These are phyloP conservation scores for Salix caprea DNA, from an alignment of 345 rosid genomes.

Conservation along the genomic window DNA sequence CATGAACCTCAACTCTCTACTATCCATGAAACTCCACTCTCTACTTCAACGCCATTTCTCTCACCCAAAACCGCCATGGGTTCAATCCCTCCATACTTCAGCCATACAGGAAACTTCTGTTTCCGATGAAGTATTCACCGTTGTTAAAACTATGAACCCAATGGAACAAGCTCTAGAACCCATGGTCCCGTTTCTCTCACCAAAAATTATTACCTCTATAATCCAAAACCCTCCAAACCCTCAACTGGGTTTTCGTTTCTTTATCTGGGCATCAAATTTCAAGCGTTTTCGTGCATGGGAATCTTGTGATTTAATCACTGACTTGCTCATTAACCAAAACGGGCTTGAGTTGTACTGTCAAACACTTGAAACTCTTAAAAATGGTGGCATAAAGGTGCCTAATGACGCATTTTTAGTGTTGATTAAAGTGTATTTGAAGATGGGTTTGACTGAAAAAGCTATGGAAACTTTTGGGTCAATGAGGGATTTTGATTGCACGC, in stretches of 20 bases:
- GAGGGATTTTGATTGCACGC: conserved; percentile 59
- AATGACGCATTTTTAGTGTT: conserved; percentile 53
- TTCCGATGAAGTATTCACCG: conserved; percentile 45
- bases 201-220: conserved; percentile 37
- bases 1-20: background rate
- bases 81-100: conserved; percentile 12
- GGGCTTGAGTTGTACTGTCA: conserved; percentile 58
- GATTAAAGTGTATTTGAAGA: conserved; percentile 51
- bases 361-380: conserved; percentile 51
- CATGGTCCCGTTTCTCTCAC: conserved; percentile 49
- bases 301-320: conserved; percentile 30
- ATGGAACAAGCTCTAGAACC: conserved; percentile 66
- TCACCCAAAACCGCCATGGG: conserved; percentile 11
- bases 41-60: conserved; percentile 9
- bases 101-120: conserved; percentile 18
- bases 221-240: conserved; percentile 40
- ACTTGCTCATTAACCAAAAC: conserved; percentile 41
- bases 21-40: conserved; percentile 10
- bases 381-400: conserved; percentile 26
- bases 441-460: conserved; percentile 58
- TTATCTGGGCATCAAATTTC: conserved; percentile 65
- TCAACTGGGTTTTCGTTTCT: conserved; percentile 62
- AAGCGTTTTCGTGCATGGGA: conserved; percentile 40
- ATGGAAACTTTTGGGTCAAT: conserved; percentile 71
- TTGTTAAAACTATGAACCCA: conserved; percentile 41